Evolutionary conservation across 306 rosid species (phyloP).

Genomic region (Hippophae tibetana): DNA sequence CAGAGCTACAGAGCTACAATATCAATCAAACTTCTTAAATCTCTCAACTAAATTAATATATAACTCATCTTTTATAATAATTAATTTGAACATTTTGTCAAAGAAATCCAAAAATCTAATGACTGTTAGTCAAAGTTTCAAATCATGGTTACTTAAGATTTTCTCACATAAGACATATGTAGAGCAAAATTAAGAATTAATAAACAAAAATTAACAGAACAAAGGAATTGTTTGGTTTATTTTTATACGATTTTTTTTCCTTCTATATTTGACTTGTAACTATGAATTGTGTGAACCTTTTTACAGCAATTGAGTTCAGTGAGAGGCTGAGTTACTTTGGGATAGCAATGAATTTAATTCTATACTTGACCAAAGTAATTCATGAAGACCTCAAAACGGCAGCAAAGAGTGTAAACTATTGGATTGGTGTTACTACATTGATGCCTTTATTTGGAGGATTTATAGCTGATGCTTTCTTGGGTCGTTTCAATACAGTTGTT

Average conservation of each 20-base stretch:
- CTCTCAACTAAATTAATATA: too few relatives aligned
- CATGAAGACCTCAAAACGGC: constrained; percentile 76
- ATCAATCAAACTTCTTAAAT: too few relatives aligned
- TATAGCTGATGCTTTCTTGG: constrained; percentile 84
- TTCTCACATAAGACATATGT: too few relatives aligned
- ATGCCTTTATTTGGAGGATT: constrained; percentile 83
- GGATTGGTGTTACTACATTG: constrained; percentile 87
- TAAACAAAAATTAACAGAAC: too few relatives aligned
- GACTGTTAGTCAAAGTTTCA: too few relatives aligned
- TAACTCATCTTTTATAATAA: too few relatives aligned
- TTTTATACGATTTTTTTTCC: background rate
- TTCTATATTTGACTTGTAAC: background rate
- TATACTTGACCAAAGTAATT: constrained; percentile 68
- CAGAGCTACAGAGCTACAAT: too few relatives aligned
- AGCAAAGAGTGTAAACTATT: constrained; percentile 71
- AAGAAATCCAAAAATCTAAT: too few relatives aligned
- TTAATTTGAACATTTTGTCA: too few relatives aligned
- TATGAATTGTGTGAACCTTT: background rate
- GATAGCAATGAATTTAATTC: constrained; percentile 67
- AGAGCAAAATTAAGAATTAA: too few relatives aligned
- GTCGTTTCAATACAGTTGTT: constrained; percentile 67
- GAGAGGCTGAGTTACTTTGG: constrained; percentile 90
- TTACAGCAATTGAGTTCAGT: constrained; percentile 79
- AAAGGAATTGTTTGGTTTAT: too few relatives aligned
- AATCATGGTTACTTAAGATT: too few relatives aligned